Evolutionary conservation across 805 yeast species (phyloP).

Genomic region (Candida mattraensis): DNA sequence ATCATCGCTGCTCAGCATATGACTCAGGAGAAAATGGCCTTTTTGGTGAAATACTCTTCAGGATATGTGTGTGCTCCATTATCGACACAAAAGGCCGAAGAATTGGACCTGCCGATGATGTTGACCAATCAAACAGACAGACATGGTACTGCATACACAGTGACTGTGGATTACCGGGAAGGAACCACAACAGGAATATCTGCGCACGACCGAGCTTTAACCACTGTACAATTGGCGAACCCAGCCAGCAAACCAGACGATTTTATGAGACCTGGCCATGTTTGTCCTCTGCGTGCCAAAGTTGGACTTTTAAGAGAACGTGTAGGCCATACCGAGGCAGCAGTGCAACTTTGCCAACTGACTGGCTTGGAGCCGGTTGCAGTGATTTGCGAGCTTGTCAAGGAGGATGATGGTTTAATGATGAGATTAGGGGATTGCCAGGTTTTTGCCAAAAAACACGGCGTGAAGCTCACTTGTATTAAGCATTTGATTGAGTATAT

Average conservation of each 20-base stretch:
- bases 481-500: conserved; percentile 66
- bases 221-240: conserved; percentile 71
- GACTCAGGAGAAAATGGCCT: conserved; percentile 89
- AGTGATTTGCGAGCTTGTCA: conserved; percentile 90
- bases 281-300: conserved; percentile 88
- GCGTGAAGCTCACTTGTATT: conserved; percentile 74
- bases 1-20: conserved; percentile 85
- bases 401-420: conserved; percentile 93
- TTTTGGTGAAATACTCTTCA: conserved; percentile 78
- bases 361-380: conserved; percentile 83
- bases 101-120: conserved; percentile 79
- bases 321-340: conserved; percentile 97
- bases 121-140: conserved; percentile 64
- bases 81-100: conserved; percentile 73
- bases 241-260: conserved; percentile 55
- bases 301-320: conserved; percentile 80
- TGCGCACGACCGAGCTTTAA: conserved; percentile 89
- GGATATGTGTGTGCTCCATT: conserved; percentile 96
- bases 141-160: conserved; percentile 96
- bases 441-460: conserved; percentile 59
- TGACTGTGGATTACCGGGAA: conserved; percentile 80
- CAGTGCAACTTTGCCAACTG: conserved; percentile 79
- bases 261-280: conserved; percentile 90
- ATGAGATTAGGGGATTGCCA: conserved; percentile 88
- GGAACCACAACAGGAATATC: conserved; percentile 98